phyloP scores from a whole-genome alignment of 2,329 filamentous ascomycete species.

The Fusarium algeriense region DNA sequence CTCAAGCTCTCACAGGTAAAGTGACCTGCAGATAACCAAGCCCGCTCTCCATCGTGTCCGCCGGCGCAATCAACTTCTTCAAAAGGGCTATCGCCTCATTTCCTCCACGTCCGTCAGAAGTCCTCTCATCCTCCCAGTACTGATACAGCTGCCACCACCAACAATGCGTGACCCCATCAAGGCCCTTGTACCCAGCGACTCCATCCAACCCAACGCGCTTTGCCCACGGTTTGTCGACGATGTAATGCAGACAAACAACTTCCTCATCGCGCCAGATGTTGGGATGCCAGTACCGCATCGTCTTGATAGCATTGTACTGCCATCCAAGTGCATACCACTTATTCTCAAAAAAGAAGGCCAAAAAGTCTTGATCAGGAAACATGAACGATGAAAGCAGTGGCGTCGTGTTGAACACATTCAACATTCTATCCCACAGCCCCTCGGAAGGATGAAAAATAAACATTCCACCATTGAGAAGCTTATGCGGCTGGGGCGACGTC shows the following conservation, averaged over 20 bases:
- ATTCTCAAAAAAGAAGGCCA: slow-evolving; percentile 33
- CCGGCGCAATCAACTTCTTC: slow-evolving; percentile 15
- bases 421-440: slow-evolving; percentile 30
- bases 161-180: slow-evolving; percentile 32
- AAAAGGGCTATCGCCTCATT: slow-evolving; percentile 17
- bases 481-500: slow-evolving; percentile 14
- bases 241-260: slow-evolving; percentile 39
- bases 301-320: slow-evolving; percentile 43
- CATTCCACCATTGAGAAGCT: slow-evolving; percentile 41
- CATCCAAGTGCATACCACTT: slow-evolving; percentile 41
- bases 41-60: neutral
- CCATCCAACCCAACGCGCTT: slow-evolving; percentile 33
- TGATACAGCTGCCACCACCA: slow-evolving; percentile 43
- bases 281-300: slow-evolving; percentile 41
- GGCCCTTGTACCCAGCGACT: slow-evolving; percentile 31
- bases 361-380: slow-evolving; percentile 40
- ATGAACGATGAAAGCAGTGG: slow-evolving; percentile 28
- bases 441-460: slow-evolving; percentile 39
- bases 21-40: slow-evolving; percentile 8
- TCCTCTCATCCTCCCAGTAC: slow-evolving; percentile 34
- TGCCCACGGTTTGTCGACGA: slow-evolving; percentile 41
- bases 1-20: slow-evolving; percentile 18
- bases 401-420: slow-evolving; percentile 26
- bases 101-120: neutral
- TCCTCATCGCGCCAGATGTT: slow-evolving; percentile 42